Base-by-base conservation (phyloP, 768 basidiomycete species). In the Rhodosporidiobolus odoratus region DNA sequence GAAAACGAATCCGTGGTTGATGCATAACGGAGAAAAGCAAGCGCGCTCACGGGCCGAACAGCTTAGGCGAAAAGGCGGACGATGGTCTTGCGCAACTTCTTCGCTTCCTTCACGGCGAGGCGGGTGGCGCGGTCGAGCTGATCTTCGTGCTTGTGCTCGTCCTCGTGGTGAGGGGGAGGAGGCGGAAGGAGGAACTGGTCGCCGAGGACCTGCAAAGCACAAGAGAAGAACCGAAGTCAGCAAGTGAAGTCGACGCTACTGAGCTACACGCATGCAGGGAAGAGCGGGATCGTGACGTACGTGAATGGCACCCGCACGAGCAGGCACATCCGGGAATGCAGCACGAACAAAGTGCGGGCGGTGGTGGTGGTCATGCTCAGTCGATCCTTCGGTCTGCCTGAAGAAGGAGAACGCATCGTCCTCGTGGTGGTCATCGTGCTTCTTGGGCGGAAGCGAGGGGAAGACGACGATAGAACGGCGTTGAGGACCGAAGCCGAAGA, bases 221-320 rank as follows among this genome's bases (percentile, higher is more conserved):
- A 38, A 23, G 50, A 21, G 30, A 37, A 15, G 16, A 35, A 17
- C 43, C 13, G 21, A n/a, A 19, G 54, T 54, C 3, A 30, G 47
- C 21, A 32, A 19, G 35, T 5, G 13, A 32, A 9, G 30, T 37
- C 25, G 37, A 21, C 25, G 38, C 37, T 3, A 6, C 5, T 40
- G 21, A 25, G 40, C 57, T 58, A 21, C 37, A 23, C 12, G 8
- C 19, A 8, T 9, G 13, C 5, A 38, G 13, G 25, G 15, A 30
- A 12, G 45, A 15, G 41, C 50, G 47, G 25, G 9, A n/a, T 13
- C 6, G 17, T 21, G 23, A 75, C 78, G 61, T 19, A 79, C 80
- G 71, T 82, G 81, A 54, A 77, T 75, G 21, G 79, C 81, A 60
- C 81, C 81, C 68, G 79, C 79, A 15, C 78, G 73, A 27, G 80